These are phyloP conservation scores for Pseudocercospora crystallina DNA, from an alignment of 2,329 filamentous ascomycete species.

Conservation along the genomic window DNA sequence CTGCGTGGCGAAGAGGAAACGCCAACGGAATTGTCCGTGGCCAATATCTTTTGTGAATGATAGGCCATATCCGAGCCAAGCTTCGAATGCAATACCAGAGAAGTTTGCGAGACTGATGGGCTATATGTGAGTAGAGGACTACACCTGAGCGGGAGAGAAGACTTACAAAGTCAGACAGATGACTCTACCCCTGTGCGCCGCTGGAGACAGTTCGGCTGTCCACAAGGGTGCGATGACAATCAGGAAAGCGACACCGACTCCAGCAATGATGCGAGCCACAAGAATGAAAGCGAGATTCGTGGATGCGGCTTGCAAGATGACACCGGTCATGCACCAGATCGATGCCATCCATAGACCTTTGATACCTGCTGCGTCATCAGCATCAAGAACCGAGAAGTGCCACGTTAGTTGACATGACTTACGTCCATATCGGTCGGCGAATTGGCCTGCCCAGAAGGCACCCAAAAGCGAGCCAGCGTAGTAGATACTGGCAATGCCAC, in stretches of 20 bases:
- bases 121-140: background rate
- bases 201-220: slow-evolving; percentile 27
- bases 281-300: slow-evolving; percentile 27
- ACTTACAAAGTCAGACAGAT: slow-evolving; percentile 1
- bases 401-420: background rate
- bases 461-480: slow-evolving; percentile 3
- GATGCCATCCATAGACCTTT: slow-evolving; percentile 28
- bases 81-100: slow-evolving; percentile 31
- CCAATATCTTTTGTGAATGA: slow-evolving; percentile 20
- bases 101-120: slow-evolving; percentile 28
- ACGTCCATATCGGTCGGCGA: background rate
- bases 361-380: slow-evolving; percentile 16
- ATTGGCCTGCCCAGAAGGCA: slow-evolving; percentile 4
- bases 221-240: slow-evolving; percentile 26
- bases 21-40: slow-evolving; percentile 25
- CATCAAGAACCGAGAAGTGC: background rate
- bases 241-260: slow-evolving; percentile 29
- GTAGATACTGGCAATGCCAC: slow-evolving; percentile 32
- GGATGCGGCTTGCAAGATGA: slow-evolving; percentile 19
- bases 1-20: slow-evolving; percentile 39
- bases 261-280: slow-evolving; percentile 25
- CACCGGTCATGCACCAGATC: slow-evolving; percentile 26
- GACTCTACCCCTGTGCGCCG: slow-evolving; percentile 13
- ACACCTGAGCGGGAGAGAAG: background rate
- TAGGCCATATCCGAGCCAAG: slow-evolving; percentile 28